Base-by-base conservation (phyloP, 169 alveolate species). In the Plasmodium blacklocki region DNA sequence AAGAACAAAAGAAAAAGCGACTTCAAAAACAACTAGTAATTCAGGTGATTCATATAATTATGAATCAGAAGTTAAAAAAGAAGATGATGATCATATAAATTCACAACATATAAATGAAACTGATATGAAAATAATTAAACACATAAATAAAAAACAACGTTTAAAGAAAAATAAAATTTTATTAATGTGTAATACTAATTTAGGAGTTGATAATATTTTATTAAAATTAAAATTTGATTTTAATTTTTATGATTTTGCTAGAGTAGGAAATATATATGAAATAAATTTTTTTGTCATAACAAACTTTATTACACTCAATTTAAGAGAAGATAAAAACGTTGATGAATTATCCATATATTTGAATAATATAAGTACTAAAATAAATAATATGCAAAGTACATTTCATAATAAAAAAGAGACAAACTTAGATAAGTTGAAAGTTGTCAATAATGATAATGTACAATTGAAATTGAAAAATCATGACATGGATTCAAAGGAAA, bases 151-250 rank as follows among this genome's bases (percentile, higher is more conserved):
- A 62, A 18, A 11, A 21, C 9, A 62, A 23, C 21, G 26, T 19
- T 12, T 18, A 14, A 26, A 29, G 26, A 52, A 73, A 59, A 73
- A 32, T 11, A 74, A 76, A 50, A 76, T 76, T 7, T 45, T 76
- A 52, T 56, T 76, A 29, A 76, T 76, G 78, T 76, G 89, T 32
- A 76, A 76, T 26, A 64, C 89, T 2, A 76, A 76, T 21, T 68
- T 76, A 2, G 89, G 72, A 0, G 74, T 76, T 21, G 89, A 76
- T 14, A 76, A 76, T 21, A 76, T 76, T 49, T 63, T 76, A 3
- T 59, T 76, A 45, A 76, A 76, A 71, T 56, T 76, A 7, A 76
- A 76, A 19, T 32, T 49, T n/a, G 78, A 76, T 32, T 76, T 76
- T 52, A 76, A 76, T 14, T 76, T 76, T 64, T 71, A 76, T 56